Evolutionary conservation across 352 stramenopile species (phyloP).

Genomic region (Sclerospora graminicola): DNA sequence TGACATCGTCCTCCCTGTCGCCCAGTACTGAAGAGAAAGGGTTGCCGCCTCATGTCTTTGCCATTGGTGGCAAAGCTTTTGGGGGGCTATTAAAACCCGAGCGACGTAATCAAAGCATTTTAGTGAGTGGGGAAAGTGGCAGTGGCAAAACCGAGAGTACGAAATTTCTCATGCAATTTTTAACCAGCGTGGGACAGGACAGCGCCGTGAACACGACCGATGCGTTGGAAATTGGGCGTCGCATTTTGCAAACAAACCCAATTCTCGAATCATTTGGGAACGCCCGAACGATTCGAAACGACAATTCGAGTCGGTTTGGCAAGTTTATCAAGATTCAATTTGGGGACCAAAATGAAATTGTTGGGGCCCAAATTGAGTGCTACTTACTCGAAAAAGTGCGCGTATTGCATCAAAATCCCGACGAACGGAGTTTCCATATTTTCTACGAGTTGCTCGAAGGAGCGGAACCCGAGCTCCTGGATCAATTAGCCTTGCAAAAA

Average conservation of each 20-base stretch:
- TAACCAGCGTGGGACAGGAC: constrained; percentile 80
- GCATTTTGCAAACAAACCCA: constrained; percentile 93
- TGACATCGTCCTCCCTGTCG: not conserved
- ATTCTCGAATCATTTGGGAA: constrained; percentile 97
- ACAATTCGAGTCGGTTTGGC: constrained; percentile 93
- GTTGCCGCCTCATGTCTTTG: constrained; percentile 83
- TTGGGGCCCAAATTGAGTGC: constrained; percentile 90
- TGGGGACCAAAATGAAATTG: constrained; percentile 56
- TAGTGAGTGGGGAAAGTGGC: constrained; percentile 89
- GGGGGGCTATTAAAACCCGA: constrained; percentile 44
- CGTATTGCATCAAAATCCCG: constrained; percentile 86
- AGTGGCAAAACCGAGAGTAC: constrained; percentile 94
- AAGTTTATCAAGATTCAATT: constrained; percentile 96
- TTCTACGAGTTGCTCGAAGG: constrained; percentile 93
- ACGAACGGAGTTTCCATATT: constrained; percentile 93
- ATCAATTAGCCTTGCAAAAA: constrained; percentile 47
- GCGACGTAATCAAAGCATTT: constrained; percentile 85
- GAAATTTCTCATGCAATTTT: constrained; percentile 95
- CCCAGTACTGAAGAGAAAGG: constrained; percentile 2
- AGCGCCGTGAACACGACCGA: constrained; percentile 16
- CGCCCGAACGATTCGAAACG: constrained; percentile 92
- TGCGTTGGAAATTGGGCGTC: constrained; percentile 64
- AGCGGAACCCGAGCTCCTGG: constrained; percentile 45
- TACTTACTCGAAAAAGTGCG: constrained; percentile 97
- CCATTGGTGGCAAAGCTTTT: constrained; percentile 84